phyloP scores from a whole-genome alignment of 352 stramenopile species.

The Phytophthora fragariae region DNA sequence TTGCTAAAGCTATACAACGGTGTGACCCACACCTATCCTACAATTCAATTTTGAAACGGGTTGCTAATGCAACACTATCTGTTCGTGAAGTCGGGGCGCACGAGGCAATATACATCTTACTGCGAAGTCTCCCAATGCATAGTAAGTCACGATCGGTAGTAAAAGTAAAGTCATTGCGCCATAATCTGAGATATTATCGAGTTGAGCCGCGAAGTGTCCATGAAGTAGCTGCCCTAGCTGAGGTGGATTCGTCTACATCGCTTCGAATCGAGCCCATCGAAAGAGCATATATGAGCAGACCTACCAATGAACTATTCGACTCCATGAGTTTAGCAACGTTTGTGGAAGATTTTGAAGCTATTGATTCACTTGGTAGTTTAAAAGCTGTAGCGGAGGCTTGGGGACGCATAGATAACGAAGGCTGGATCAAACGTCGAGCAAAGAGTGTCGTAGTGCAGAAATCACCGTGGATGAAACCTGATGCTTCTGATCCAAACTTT shows the following conservation, averaged over 20 bases:
- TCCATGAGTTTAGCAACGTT: too few relatives aligned
- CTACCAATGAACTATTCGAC: too few relatives aligned
- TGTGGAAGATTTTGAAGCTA: constrained; percentile 11
- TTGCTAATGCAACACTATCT: constrained; percentile 4
- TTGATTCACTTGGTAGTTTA: too few relatives aligned
- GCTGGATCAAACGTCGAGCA: too few relatives aligned
- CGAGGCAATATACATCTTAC: constrained; percentile 6
- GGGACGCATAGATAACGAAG: too few relatives aligned
- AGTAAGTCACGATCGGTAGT: background rate
- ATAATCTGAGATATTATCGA: constrained; percentile 6
- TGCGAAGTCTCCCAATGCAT: background rate
- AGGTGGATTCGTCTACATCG: too few relatives aligned
- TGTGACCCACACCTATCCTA: background rate
- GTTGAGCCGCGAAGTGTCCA: too few relatives aligned
- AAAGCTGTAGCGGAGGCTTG: too few relatives aligned
- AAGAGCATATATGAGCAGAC: too few relatives aligned
- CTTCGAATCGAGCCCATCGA: too few relatives aligned
- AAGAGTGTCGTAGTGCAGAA: constrained; percentile 2
- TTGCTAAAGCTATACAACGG: constrained; percentile 15
- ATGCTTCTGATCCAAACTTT: constrained; percentile 1
- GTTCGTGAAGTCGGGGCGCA: background rate
- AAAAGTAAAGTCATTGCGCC: background rate
- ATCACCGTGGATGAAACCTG: constrained; percentile 8
- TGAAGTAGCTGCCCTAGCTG: too few relatives aligned
- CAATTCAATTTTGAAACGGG: constrained; percentile 3